Percentiles rank a stretch among this genome's conserved stretches.
These are phyloP conservation scores for Syzygium aromaticum DNA, from an alignment of 345 rosid genomes.

Conservation along the genomic window DNA sequence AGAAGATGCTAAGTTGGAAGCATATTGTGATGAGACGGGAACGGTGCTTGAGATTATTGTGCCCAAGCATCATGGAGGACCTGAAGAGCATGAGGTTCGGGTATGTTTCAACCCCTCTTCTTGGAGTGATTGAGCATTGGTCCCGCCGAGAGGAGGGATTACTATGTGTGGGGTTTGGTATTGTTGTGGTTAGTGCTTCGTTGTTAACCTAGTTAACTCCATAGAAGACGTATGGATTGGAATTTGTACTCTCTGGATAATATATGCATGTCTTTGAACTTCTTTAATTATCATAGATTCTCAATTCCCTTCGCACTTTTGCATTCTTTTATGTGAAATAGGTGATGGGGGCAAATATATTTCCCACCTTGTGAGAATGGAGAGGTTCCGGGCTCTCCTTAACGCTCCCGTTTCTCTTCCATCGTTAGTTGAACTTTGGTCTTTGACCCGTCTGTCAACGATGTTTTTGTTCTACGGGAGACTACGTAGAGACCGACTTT, in stretches of 20 bases:
- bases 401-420: not conserved
- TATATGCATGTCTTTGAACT: not conserved
- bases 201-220: constrained; percentile 6
- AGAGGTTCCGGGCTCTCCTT: not conserved
- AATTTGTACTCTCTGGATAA: not conserved
- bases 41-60: constrained; percentile 68
- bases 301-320: not conserved
- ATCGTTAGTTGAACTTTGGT: not conserved
- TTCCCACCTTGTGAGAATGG: not conserved
- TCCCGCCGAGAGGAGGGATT: constrained; percentile 14
- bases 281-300: not conserved
- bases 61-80: constrained; percentile 71
- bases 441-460: not conserved
- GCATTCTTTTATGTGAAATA: not conserved
- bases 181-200: constrained; percentile 24
- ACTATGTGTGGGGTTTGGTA: constrained; percentile 7
- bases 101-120: constrained; percentile 66
- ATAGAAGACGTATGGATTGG: not conserved
- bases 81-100: constrained; percentile 90
- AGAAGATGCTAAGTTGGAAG: constrained; percentile 82
- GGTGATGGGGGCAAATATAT: not conserved
- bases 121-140: constrained; percentile 33
- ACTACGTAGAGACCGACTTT: not conserved
- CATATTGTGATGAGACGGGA: constrained; percentile 64
- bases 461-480: not conserved